Evolutionary conservation across 2,329 filamentous ascomycete genomes (phyloP).

Genomic region (Phaeosphaeriaceae sp.): DNA sequence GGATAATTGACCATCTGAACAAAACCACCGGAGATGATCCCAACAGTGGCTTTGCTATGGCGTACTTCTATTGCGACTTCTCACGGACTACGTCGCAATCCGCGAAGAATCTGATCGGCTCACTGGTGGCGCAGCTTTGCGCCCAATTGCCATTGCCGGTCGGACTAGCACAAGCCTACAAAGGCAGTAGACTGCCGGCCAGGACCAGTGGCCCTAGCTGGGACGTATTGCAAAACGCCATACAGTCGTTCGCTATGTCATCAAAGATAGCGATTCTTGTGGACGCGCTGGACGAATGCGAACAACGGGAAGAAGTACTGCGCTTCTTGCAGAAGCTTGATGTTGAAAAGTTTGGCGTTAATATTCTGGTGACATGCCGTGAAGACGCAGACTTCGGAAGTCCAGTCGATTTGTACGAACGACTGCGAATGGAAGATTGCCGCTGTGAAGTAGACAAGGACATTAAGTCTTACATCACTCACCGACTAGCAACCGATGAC

Average conservation of each 20-base stretch:
- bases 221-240: too few relatives aligned
- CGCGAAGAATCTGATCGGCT: slow-evolving; percentile 2
- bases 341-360: too few relatives aligned
- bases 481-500: neutral
- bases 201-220: too few relatives aligned
- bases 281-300: too few relatives aligned
- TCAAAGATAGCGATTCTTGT: too few relatives aligned
- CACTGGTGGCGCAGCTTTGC: slow-evolving; percentile 6
- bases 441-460: slow-evolving; percentile 3
- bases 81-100: neutral
- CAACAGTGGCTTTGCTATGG: neutral
- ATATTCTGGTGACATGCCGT: too few relatives aligned
- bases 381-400: neutral
- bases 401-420: neutral
- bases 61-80: slow-evolving; percentile 10
- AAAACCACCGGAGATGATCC: neutral
- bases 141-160: slow-evolving; percentile 2
- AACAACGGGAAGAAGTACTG: too few relatives aligned
- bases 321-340: too few relatives aligned
- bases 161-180: slow-evolving; percentile 1
- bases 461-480: slow-evolving; percentile 6
- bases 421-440: slow-evolving; percentile 2
- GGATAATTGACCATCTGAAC: neutral
- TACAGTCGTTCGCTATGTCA: too few relatives aligned
- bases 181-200: neutral